Evolutionary conservation across 768 basidiomycete genomes (phyloP).

Genomic region (Leucosporidium creatinivorum): DNA sequence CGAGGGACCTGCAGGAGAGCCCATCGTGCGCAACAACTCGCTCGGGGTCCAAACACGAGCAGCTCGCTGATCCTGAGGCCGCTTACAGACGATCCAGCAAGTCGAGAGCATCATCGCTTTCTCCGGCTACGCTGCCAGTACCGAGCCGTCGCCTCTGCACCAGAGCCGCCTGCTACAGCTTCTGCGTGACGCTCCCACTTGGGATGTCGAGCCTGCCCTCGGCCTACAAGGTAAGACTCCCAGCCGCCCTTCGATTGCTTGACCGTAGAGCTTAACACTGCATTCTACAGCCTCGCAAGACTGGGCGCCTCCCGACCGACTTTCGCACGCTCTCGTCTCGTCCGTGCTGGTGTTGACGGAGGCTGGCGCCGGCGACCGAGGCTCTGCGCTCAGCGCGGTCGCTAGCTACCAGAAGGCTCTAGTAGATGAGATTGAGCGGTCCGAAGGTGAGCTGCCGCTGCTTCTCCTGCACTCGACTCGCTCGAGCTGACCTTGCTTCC

Average conservation of each 20-base stretch:
- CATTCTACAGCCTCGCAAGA: not conserved
- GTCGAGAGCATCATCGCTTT: constrained; percentile 28
- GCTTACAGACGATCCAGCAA: constrained; percentile 14
- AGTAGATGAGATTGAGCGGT: constrained; percentile 52
- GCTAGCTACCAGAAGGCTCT: constrained; percentile 59
- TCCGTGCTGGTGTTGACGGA: constrained; percentile 64
- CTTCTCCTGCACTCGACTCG: no score
- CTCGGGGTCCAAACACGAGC: constrained; percentile 6
- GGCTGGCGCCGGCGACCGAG: constrained; percentile 46
- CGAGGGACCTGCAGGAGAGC: not conserved
- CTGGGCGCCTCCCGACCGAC: constrained; percentile 25
- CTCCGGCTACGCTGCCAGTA: constrained; percentile 7
- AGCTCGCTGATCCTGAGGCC: not conserved
- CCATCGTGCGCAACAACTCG: constrained; percentile 7
- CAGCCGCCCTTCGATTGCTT: no score
- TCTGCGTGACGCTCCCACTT: constrained; percentile 8
- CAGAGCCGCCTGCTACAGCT: constrained; percentile 10
- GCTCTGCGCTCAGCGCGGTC: constrained; percentile 44
- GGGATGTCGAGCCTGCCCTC: constrained; percentile 16
- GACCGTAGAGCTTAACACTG: no score
- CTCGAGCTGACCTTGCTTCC: not conserved
- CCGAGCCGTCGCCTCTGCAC: not conserved
- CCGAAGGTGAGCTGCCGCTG: constrained; percentile 46
- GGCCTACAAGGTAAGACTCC: constrained; percentile 25
- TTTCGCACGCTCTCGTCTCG: constrained; percentile 69